Base-by-base conservation (phyloP, 805 yeast genomes). In the Myxozyma melibiosi region DNA sequence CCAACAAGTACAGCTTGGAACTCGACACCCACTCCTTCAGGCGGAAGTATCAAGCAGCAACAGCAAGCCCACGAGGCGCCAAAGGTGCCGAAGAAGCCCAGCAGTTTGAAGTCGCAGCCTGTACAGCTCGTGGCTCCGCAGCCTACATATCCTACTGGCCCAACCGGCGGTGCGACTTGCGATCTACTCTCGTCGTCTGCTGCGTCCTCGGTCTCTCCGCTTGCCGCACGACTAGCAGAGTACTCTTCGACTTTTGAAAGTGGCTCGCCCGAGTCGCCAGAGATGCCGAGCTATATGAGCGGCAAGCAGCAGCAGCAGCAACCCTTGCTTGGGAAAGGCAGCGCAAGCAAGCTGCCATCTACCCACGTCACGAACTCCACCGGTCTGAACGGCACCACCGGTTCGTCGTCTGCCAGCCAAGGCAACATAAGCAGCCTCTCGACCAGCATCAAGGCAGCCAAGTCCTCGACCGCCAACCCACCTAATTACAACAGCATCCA, bases 1-100 rank as follows among this genome's bases (percentile, higher is more conserved):
- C 42, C 63, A 4, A 38, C 53, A 9, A 42, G 46, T 14, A 55
- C 55, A 0, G 44, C 55, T 5, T 58, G 63, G 63, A 35, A 46
- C 7, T 37, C 57, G 14, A 31, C 55, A 1, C 54, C 53, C 11
- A 14, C 43, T 4, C 9, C 49, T 20, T 11, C 50, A 18, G 49
- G 24, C 24, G 22, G 22, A 2, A 11, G 20, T 5, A 35, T 31
- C 9, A 16, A 33, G 20, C 44, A 31, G 25, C 38, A 55, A 18
- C 38, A 37, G n/a, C 18, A 37, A 5, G 44, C 28, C 11, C 48
- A 43, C 13, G 54, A 53, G 13, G 46, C 43, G 16, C 64, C 64
- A 18, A 55, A 50, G 55, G 51, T 60, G 13, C 64, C 64, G 13
- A 16, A 13, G 35, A 61, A 61, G 41, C 64, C 64, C n/a, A 28